Base-by-base conservation (phyloP, 2,329 filamentous ascomycete genomes). In the Dendrostoma leiphaemia region DNA sequence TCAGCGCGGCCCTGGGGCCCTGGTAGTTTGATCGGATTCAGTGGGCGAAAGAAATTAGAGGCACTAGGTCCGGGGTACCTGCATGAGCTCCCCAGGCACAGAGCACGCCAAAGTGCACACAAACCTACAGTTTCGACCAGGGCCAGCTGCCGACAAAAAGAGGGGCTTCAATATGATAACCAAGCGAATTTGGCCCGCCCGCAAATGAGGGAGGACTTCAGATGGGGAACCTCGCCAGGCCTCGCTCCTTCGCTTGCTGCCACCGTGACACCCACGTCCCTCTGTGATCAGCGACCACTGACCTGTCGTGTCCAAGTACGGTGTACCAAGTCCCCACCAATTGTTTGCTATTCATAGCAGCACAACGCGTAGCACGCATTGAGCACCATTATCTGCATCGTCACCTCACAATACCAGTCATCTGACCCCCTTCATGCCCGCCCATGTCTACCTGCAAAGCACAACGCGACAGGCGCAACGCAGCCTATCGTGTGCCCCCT, bases 131-230 rank as follows among this genome's bases (percentile, higher is more conserved):
- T 19, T 23, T 12, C 34, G n/a, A 24, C 47, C 10, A 49, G 47
- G 47, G 32, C 34, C 34, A 31, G 15, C 24, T 9, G 17, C 24
- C 13, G 24, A 48, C 6, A 49, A 38, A 35, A 49, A 38, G 47
- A 40, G 34, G 37, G 35, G 47, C 48, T 12, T 34, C 40, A 51
- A 24, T 43, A 35, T 51, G 48, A 28, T 43, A 51, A 34, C 38
- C 26, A 44, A 32, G 38, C 37, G 48, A 44, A 28, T 19, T 43
- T 17, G 26, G 19, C 28, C 17, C n/a, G 29, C 10, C 44, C 19
- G 37, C 37, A 51, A 51, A 43, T 51, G 37, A 43, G 28, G n/a
- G 31, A 23, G 29, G 48, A 26, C 35, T 32, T 15, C 6, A 40
- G 10, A 49, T 41, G 23, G 47, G 24, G n/a, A n/a, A n/a, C n/a